Conservation (phyloP, 108 stramenopile species). For the Cylindrotheca fusiformis region DNA sequence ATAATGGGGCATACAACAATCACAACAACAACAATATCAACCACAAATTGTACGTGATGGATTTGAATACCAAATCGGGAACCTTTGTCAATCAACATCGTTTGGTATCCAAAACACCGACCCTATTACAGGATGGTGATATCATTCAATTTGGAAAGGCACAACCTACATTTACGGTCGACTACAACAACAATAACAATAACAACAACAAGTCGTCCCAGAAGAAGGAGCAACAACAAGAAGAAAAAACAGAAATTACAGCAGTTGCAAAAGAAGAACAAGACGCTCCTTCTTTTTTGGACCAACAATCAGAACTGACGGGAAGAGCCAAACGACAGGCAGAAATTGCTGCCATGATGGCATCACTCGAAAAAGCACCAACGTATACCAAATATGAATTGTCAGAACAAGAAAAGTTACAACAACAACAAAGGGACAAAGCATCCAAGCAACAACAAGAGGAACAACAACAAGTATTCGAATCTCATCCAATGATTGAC, state of each 20-base stretch:
- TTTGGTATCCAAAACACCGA: constrained; percentile 7
- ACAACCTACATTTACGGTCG: constrained; percentile 19
- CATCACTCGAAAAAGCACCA: constrained; percentile 65
- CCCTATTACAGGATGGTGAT: constrained; percentile 14
- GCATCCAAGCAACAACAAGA: constrained; percentile 10
- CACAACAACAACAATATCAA: background rate
- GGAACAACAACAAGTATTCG: constrained; percentile 25
- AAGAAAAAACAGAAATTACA: background rate
- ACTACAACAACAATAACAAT: background rate
- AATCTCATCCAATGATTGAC: constrained; percentile 9
- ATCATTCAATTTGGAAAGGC: constrained; percentile 25
- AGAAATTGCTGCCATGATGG: constrained; percentile 84
- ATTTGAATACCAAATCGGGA: constrained; percentile 15
- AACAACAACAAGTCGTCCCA: background rate
- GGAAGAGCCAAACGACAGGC: constrained; percentile 74
- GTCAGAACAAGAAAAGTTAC: constrained; percentile 3
- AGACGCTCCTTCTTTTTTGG: background rate
- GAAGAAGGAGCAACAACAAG: background rate
- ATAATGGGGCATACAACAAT: too few species aligned
- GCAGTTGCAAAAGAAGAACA: background rate
- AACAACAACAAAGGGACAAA: constrained; percentile 10
- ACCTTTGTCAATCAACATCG: constrained; percentile 14
- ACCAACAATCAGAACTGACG: constrained; percentile 15
- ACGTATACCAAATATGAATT: constrained; percentile 32
- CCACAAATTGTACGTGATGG: constrained; percentile 4